Evolutionary conservation across 1,284 basidiomycete genomes (phyloP).

Genomic region (Ceratobasidium sp.): DNA sequence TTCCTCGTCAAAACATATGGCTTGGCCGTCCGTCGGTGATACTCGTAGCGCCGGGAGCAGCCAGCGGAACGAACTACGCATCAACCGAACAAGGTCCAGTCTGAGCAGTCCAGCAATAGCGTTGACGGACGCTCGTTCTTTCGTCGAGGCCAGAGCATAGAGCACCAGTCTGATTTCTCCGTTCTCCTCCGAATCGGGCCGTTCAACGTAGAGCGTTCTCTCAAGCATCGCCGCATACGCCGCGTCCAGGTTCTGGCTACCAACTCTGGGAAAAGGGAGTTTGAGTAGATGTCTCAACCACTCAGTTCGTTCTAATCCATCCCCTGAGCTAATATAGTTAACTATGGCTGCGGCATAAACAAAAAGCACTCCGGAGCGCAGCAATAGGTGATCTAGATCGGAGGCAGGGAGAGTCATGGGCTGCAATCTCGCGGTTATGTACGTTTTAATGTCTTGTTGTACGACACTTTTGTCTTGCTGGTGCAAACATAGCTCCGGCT

Average conservation of each 20-base stretch:
- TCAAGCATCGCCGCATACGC: too few relatives aligned
- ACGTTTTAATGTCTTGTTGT: not conserved
- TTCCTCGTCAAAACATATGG: not conserved
- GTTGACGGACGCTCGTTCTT: not conserved
- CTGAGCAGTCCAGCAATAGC: not conserved
- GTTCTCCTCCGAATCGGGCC: not conserved
- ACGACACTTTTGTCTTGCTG: not conserved
- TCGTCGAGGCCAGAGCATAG: not conserved
- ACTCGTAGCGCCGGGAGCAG: not conserved
- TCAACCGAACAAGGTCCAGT: not conserved
- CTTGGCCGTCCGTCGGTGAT: not conserved
- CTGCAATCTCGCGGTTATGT: not conserved
- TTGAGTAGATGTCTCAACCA: not conserved
- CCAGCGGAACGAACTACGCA: not conserved
- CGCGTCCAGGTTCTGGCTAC: not conserved
- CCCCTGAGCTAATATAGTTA: not conserved
- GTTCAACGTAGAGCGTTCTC: too few relatives aligned
- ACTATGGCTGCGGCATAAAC: conserved; percentile 3
- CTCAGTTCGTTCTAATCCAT: too few relatives aligned
- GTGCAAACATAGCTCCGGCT: not conserved
- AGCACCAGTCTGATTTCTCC: not conserved
- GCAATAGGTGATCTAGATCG: not conserved
- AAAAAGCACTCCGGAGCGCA: conserved; percentile 1
- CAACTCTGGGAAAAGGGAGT: too few relatives aligned
- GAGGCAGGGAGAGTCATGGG: not conserved